Evolutionary conservation across 208 protist species (phyloP).

Genomic region (Porcisia hertigi): DNA sequence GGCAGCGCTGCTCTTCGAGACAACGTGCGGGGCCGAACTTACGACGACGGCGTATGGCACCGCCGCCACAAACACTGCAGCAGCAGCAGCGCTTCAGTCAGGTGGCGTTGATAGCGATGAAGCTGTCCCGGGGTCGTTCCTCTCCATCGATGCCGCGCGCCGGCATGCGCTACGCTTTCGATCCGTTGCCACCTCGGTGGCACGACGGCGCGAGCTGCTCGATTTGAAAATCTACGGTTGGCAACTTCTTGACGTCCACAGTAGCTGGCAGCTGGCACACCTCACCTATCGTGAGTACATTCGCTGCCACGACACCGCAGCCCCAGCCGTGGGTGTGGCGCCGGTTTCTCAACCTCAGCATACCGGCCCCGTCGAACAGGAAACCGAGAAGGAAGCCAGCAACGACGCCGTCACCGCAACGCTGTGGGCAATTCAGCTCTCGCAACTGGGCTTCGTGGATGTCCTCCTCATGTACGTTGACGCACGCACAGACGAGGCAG

Average conservation of each 20-base stretch:
- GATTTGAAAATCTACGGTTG: conserved; percentile 81
- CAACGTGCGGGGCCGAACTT: conserved; percentile 70
- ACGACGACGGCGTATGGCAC: background rate
- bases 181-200: conserved; percentile 58
- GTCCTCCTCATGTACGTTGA: conserved; percentile 75
- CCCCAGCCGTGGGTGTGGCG: too few species aligned
- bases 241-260: conserved; percentile 70
- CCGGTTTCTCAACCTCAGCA: conserved; percentile 1
- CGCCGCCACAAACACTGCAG: background rate
- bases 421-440: conserved; percentile 41
- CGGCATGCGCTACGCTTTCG: conserved; percentile 52
- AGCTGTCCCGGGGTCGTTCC: conserved; percentile 13
- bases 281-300: conserved; percentile 31
- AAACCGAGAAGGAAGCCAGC: background rate
- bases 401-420: conserved; percentile 24
- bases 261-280: conserved; percentile 62
- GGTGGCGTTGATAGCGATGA: background rate
- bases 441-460: conserved; percentile 60
- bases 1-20: conserved; percentile 64
- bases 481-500: conserved; percentile 40
- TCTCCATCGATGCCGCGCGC: conserved; percentile 33
- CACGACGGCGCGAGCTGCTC: conserved; percentile 28
- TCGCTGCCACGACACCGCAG: conserved; percentile 7
- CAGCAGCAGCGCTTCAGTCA: conserved; percentile 3
- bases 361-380: background rate